phyloP scores from a whole-genome alignment of 371 early-diverging fungal genomes.

The Saksenaea vasiformis region DNA sequence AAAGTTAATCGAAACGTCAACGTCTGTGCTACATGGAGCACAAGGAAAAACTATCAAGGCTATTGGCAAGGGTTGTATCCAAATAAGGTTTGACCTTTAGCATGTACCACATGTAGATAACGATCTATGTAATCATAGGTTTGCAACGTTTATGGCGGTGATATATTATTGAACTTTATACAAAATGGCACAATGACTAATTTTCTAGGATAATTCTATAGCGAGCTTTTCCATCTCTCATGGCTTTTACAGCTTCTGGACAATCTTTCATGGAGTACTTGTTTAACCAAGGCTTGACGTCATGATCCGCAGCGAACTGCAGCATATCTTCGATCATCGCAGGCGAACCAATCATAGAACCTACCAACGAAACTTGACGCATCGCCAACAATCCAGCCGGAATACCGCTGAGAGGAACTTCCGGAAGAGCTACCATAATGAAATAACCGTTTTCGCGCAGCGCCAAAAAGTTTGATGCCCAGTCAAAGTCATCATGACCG shows the following conservation, averaged over 20 bases:
- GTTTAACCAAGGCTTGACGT: conserved; percentile 70
- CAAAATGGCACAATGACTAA: conserved; percentile 7
- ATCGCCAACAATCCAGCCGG: conserved; percentile 37
- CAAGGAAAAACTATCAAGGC: too few relatives aligned
- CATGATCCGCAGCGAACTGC: conserved; percentile 65
- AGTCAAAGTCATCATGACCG: conserved; percentile 35
- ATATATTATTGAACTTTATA: too few relatives aligned
- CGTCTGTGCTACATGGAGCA: too few relatives aligned
- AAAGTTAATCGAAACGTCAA: too few relatives aligned
- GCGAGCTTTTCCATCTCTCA: conserved; percentile 65
- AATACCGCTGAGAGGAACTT: conserved; percentile 37
- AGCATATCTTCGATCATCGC: conserved; percentile 63
- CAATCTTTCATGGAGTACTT: conserved; percentile 59
- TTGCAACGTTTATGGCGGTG: too few relatives aligned
- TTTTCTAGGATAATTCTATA: conserved; percentile 68
- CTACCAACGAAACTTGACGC: conserved; percentile 53
- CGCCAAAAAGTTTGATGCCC: conserved; percentile 37
- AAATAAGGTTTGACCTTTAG: too few relatives aligned
- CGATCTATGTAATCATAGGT: background rate
- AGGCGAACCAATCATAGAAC: conserved; percentile 71
- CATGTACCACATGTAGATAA: background rate
- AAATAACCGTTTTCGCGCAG: conserved; percentile 50
- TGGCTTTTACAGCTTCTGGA: conserved; percentile 62
- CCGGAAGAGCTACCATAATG: conserved; percentile 65
- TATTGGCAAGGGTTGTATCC: too few relatives aligned